Percentiles rank a stretch among this genome's conserved stretches.
These are phyloP conservation scores for Trichoderma breve DNA, from an alignment of 2,329 filamentous ascomycete species.

Conservation along the genomic window DNA sequence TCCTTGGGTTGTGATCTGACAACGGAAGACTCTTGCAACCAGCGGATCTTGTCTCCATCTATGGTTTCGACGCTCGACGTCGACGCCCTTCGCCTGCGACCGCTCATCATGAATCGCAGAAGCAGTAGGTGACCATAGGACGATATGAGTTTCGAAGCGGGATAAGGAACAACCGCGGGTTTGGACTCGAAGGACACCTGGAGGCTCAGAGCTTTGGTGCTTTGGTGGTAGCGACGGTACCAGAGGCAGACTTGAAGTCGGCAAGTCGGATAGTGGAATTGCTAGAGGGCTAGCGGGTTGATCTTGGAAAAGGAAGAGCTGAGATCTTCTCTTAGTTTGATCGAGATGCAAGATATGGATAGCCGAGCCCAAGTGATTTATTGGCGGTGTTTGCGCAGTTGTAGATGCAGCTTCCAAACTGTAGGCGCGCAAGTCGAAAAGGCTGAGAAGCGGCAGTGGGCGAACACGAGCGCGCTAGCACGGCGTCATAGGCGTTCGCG, in stretches of 20 bases:
- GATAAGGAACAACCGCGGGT: background rate
- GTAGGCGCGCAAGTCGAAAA: background rate
- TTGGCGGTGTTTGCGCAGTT: background rate
- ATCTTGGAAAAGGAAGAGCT: background rate
- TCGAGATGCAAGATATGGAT: background rate
- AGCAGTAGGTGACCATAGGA: background rate
- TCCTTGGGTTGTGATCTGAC: constrained; percentile 30
- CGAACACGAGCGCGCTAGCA: constrained; percentile 4
- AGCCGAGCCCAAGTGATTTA: background rate
- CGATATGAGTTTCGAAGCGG: background rate
- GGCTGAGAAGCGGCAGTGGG: background rate
- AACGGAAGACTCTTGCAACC: constrained; percentile 37
- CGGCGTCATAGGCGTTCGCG: constrained; percentile 17
- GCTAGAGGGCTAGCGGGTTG: background rate
- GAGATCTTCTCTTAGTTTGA: background rate
- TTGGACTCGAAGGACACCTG: background rate
- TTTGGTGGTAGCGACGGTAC: background rate
- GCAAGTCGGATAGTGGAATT: background rate
- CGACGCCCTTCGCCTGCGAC: constrained; percentile 41
- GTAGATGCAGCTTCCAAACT: background rate
- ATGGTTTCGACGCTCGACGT: constrained; percentile 46
- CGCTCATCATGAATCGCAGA: constrained; percentile 6
- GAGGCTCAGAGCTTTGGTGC: background rate
- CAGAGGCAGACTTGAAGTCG: background rate
- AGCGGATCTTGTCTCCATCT: constrained; percentile 37